These are phyloP conservation scores for Fusarium coicis DNA, from an alignment of 2,329 filamentous ascomycete species.

Conservation along the genomic window DNA sequence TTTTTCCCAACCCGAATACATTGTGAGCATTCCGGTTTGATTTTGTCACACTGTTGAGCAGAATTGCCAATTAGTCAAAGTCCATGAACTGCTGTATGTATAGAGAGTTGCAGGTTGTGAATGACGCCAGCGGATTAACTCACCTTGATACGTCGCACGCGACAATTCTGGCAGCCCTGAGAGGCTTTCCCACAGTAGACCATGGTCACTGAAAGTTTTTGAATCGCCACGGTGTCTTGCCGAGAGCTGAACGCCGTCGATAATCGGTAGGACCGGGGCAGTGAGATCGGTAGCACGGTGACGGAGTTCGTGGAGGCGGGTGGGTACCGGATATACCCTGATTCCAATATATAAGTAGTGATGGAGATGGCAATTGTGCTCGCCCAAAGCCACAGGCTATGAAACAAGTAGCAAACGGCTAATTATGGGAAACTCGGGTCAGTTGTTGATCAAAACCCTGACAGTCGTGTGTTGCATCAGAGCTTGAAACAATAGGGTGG, in stretches of 20 bases:
- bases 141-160: constrained; percentile 66
- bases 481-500: constrained; percentile 23
- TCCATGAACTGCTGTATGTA: not conserved
- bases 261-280: constrained; percentile 9
- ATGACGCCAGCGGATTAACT: constrained; percentile 25
- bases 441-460: constrained; percentile 4
- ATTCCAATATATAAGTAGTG: constrained; percentile 8
- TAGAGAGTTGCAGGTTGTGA: not conserved
- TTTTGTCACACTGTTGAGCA: constrained; percentile 67
- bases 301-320: constrained; percentile 7
- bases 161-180: constrained; percentile 64
- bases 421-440: not conserved
- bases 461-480: not conserved
- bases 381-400: not conserved
- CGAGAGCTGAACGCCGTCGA: constrained; percentile 21
- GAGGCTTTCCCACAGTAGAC: constrained; percentile 68
- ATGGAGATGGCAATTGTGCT: not conserved
- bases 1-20: constrained; percentile 68
- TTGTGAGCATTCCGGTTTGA: constrained; percentile 69
- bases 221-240: constrained; percentile 8
- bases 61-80: constrained; percentile 15
- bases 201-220: constrained; percentile 50
- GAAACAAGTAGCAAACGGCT: constrained; percentile 4
- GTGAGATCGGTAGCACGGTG: constrained; percentile 9
- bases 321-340: not conserved